Percentiles rank a stretch among this genome's conserved stretches.
Conservation (phyloP, 371 early-diverging fungal genomes). For the Mucor saturninus region DNA sequence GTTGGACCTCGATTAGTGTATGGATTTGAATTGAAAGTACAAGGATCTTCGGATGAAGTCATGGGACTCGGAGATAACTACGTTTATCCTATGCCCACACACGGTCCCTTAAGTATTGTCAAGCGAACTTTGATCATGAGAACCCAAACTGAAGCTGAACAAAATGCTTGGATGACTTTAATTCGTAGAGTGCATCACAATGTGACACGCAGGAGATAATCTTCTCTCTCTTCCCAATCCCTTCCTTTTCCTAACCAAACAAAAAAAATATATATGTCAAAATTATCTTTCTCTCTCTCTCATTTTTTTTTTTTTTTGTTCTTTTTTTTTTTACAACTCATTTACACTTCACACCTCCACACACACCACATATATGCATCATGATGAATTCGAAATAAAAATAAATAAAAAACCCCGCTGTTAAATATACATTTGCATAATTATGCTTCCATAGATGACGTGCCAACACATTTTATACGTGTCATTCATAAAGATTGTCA, state of each 20-base stretch:
- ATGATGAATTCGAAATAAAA: too few species aligned
- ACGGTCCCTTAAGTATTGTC: conserved; percentile 2
- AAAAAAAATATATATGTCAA: too few species aligned
- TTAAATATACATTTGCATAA: too few species aligned
- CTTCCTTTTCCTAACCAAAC: not conserved
- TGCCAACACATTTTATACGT: not conserved
- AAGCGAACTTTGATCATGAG: conserved; percentile 20
- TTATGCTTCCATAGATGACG: too few species aligned
- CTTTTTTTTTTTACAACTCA: too few species aligned
- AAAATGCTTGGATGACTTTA: conserved; percentile 26
- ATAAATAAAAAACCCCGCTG: too few species aligned
- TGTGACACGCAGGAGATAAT: conserved; percentile 11
- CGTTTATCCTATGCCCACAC: conserved; percentile 10
- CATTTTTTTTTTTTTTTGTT: too few species aligned
- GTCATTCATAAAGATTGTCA: not conserved
- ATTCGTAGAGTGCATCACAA: conserved; percentile 10
- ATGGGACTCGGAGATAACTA: not conserved
- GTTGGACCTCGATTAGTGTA: conserved; percentile 9
- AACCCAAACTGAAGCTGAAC: conserved; percentile 26
- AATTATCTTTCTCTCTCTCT: too few species aligned
- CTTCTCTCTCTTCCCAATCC: not conserved
- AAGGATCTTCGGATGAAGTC: conserved; percentile 1
- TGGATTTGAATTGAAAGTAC: conserved; percentile 20
- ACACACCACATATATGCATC: too few species aligned
- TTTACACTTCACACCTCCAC: too few species aligned